Base-by-base conservation (phyloP, 306 rosid genomes). In the Dalbergia oliveri region DNA sequence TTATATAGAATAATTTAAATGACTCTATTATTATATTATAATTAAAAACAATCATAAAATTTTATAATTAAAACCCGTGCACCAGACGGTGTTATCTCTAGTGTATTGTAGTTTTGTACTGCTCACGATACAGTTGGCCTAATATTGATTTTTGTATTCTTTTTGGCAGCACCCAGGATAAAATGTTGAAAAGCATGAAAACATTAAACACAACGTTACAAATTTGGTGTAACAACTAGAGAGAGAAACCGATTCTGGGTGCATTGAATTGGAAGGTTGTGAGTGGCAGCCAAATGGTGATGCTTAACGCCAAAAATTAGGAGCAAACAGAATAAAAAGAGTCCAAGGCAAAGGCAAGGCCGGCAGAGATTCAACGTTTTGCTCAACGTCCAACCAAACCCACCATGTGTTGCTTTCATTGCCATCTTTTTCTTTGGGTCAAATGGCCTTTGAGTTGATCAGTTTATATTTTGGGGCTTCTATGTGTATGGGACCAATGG, bases 371-470 rank as follows among this genome's bases (percentile, higher is more conserved):
- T 81, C 80, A 73, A 73, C 44, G 45, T 49, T 73, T 81, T 45
- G 84, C 69, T 66, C 84, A 81, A 65, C 69, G 31, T 65, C 75
- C 84, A 41, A 57, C 76, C 70, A 73, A 81, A 66, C 69, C 79
- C 79, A 53, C 11, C 4, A 33, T 81, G 21, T 43, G 80, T 73
- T 53, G 79, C 69, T 73, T 65, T 73, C 75, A 54, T 56, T 65
- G 75, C 33, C 34, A 51, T 73, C 69, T 18, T 18, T 45, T 66
- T 81, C 80, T 44, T 66, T 66, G 16, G 69, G 64, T 65, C 79
- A 65, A 73, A 53, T 66, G 53, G 35, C 44, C 31, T 37, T 35
- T 37, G 64, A 11, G 5, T 26, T 26, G 1, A 26, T 26, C 3
- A 26, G 31, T 26, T 37, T 53, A 3, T 33, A 57, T 33, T 8